Evolutionary conservation across 169 alveolate species (phyloP).

Genomic region (Besnoitia besnoiti): DNA sequence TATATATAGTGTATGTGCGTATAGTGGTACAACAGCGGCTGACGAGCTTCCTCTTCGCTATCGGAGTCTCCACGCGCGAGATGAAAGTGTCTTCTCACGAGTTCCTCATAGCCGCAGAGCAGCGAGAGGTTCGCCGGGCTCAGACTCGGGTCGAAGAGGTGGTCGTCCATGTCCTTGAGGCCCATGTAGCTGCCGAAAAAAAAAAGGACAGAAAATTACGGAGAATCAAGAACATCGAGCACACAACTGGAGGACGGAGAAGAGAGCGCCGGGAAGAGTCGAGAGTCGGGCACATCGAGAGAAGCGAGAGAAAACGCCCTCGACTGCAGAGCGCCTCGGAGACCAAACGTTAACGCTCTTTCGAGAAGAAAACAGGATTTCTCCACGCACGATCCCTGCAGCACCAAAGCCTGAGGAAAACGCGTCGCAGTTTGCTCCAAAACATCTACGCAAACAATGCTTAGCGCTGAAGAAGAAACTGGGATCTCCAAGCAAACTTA

Average conservation of each 20-base stretch:
- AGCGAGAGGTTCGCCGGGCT: slow-evolving; percentile 17
- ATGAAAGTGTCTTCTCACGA: not conserved
- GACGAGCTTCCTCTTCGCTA: not conserved
- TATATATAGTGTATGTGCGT: too few relatives aligned
- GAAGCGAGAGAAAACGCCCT: not conserved
- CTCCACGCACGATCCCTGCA: too few relatives aligned
- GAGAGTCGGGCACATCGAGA: not conserved
- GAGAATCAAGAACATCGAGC: not conserved
- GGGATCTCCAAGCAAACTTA: too few relatives aligned
- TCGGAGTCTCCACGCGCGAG: not conserved
- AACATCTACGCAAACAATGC: too few relatives aligned
- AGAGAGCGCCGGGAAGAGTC: not conserved
- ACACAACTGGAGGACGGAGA: not conserved
- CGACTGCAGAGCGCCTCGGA: too few relatives aligned
- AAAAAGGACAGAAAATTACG: not conserved
- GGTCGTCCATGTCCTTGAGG: slow-evolving; percentile 39
- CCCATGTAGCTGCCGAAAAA: not conserved
- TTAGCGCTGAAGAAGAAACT: too few relatives aligned
- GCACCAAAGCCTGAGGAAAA: too few relatives aligned
- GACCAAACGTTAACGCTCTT: too few relatives aligned
- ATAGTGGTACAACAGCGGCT: not conserved
- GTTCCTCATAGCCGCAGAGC: not conserved
- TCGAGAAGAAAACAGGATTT: too few relatives aligned
- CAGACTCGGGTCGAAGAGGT: slow-evolving; percentile 6
- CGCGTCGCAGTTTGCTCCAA: too few relatives aligned